phyloP scores from a whole-genome alignment of 2,329 filamentous ascomycete genomes.

The Bretziella fagacearum region DNA sequence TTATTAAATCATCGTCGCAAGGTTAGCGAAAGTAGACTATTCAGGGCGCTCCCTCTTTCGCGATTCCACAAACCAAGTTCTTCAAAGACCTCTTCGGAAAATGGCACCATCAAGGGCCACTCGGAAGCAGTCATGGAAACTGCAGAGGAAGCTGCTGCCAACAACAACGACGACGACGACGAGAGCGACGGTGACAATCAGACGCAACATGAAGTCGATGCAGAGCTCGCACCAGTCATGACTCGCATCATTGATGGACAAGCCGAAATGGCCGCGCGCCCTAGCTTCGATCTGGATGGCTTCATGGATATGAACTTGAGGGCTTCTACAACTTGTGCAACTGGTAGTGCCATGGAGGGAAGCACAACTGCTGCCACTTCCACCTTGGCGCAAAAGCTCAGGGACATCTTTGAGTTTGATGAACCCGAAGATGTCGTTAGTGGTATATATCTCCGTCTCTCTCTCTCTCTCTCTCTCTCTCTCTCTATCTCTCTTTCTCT shows the following conservation, averaged over 20 bases:
- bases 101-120: not conserved
- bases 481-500: too few relatives aligned
- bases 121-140: not conserved
- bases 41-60: not conserved
- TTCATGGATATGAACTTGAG: constrained; percentile 18
- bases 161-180: constrained; percentile 47
- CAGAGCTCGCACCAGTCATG: constrained; percentile 47
- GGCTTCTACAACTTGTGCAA: too few relatives aligned
- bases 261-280: constrained; percentile 42
- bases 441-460: constrained; percentile 33
- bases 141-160: not conserved
- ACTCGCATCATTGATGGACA: constrained; percentile 60
- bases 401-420: constrained; percentile 74
- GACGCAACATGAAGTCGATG: not conserved
- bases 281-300: constrained; percentile 39
- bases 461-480: too few relatives aligned
- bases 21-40: not conserved
- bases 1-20: constrained; percentile 62
- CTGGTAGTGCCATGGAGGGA: not conserved
- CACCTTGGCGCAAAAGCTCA: constrained; percentile 52
- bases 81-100: not conserved
- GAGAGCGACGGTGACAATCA: constrained; percentile 29
- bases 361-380: constrained; percentile 22
- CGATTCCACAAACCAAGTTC: not conserved
- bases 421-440: constrained; percentile 69